Percentiles rank a stretch among this genome's conserved stretches.
Evolutionary conservation across 441 rosid genomes (phyloP).

Genomic region (Populus hybrid): DNA sequence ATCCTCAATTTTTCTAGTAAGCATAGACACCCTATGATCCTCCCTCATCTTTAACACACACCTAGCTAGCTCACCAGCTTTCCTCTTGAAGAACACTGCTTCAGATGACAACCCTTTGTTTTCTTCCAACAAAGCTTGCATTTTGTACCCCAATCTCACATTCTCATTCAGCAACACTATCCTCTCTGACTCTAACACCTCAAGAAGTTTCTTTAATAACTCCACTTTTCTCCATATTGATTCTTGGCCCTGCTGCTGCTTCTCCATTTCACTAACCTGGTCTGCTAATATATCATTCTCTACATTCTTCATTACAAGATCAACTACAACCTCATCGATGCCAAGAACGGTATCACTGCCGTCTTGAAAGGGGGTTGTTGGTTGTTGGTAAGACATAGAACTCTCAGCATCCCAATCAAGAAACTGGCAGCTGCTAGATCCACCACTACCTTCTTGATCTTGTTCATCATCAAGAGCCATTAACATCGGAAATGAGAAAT

Average conservation of each 20-base stretch:
- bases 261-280: conserved; percentile 27
- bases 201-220: conserved; percentile 50
- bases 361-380: background rate
- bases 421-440: background rate
- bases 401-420: conserved; percentile 43
- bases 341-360: background rate
- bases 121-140: conserved; percentile 43
- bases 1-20: conserved; percentile 37
- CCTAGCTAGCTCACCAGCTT: conserved; percentile 54
- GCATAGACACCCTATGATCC: conserved; percentile 45
- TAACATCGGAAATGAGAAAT: conserved; percentile 5
- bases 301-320: conserved; percentile 47
- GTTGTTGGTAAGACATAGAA: conserved; percentile 34
- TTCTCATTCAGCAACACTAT: conserved; percentile 47
- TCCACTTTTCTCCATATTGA: conserved; percentile 40
- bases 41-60: conserved; percentile 59
- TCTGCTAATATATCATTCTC: conserved; percentile 43
- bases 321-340: conserved; percentile 36
- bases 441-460: conserved; percentile 21
- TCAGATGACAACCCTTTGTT: conserved; percentile 46
- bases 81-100: conserved; percentile 45
- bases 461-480: background rate
- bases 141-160: conserved; percentile 38
- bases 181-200: conserved; percentile 66
- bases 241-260: conserved; percentile 33